These are phyloP conservation scores for Fraxinus xanthoxyloides DNA, from an alignment of 305 asterid species.

Conservation along the genomic window DNA sequence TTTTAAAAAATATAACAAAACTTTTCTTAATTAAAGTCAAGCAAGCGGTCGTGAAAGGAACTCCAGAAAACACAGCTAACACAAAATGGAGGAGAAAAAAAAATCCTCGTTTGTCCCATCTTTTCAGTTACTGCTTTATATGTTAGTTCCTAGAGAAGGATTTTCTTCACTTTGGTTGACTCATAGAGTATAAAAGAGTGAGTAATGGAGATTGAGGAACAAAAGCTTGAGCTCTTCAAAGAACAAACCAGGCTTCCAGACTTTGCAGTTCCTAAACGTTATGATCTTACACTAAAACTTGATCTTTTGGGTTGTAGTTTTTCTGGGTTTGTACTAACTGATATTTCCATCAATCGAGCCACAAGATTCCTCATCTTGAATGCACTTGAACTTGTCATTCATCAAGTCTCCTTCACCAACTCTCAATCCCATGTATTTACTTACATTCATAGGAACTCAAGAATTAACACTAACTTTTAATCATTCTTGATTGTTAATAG, in stretches of 20 bases:
- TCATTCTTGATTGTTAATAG: not conserved
- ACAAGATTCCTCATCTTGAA: conserved; percentile 36
- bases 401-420: conserved; percentile 29
- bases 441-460: not conserved
- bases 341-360: conserved; percentile 19
- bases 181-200: not conserved
- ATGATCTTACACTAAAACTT: conserved; percentile 33
- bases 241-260: conserved; percentile 33
- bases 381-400: conserved; percentile 29
- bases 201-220: conserved; percentile 18
- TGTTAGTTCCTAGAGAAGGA: not conserved
- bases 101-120: not conserved
- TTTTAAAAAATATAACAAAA: no score
- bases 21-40: no score
- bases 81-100: no score
- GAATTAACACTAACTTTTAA: not conserved
- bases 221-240: conserved; percentile 25
- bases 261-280: conserved; percentile 40
- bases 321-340: conserved; percentile 26
- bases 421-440: conserved; percentile 11
- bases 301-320: conserved; percentile 32
- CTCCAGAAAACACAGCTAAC: no score
- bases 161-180: not conserved
- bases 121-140: not conserved
- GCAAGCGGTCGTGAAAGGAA: no score